Evolutionary conservation across 495 filamentous ascomycete genomes (phyloP).

Genomic region (Hypoxylon trugodes): DNA sequence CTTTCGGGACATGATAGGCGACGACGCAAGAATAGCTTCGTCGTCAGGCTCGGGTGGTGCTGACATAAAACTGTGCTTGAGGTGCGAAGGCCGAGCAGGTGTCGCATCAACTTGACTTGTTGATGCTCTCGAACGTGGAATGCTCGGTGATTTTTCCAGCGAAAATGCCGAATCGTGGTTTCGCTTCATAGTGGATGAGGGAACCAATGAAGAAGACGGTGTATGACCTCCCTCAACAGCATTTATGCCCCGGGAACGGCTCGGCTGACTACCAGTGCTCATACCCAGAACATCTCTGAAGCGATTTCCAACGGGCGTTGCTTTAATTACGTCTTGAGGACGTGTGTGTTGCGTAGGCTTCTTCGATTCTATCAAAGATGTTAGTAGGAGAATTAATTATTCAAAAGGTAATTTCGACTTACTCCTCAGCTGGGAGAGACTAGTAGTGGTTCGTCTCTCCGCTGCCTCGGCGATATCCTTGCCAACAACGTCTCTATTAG

Average conservation of each 20-base stretch:
- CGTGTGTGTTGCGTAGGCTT: slow-evolving; percentile 68
- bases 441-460: slow-evolving; percentile 62
- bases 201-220: slow-evolving; percentile 33
- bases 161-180: slow-evolving; percentile 34
- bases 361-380: slow-evolving; percentile 61
- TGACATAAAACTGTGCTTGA: slow-evolving; percentile 24
- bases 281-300: slow-evolving; percentile 55
- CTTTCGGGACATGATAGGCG: slow-evolving; percentile 58
- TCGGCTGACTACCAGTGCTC: slow-evolving; percentile 11
- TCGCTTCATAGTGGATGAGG: slow-evolving; percentile 50
- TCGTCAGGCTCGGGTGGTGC: slow-evolving; percentile 32
- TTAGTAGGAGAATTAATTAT: slow-evolving; percentile 36
- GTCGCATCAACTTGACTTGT: slow-evolving; percentile 42
- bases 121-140: slow-evolving; percentile 6
- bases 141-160: slow-evolving; percentile 21
- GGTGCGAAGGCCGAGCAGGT: slow-evolving; percentile 29
- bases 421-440: slow-evolving; percentile 52
- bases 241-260: slow-evolving; percentile 13
- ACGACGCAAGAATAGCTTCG: slow-evolving; percentile 45
- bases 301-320: slow-evolving; percentile 72
- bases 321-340: slow-evolving; percentile 71
- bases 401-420: slow-evolving; percentile 27
- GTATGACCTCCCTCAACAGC: slow-evolving; percentile 34
- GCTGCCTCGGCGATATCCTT: slow-evolving; percentile 75
- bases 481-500: slow-evolving; percentile 81